A percentile compares a stretch with the other conserved stretches of the same genome.
phyloP scores from a whole-genome alignment of 1,139 yeast species.

The Lodderomyces parapsilosis region DNA sequence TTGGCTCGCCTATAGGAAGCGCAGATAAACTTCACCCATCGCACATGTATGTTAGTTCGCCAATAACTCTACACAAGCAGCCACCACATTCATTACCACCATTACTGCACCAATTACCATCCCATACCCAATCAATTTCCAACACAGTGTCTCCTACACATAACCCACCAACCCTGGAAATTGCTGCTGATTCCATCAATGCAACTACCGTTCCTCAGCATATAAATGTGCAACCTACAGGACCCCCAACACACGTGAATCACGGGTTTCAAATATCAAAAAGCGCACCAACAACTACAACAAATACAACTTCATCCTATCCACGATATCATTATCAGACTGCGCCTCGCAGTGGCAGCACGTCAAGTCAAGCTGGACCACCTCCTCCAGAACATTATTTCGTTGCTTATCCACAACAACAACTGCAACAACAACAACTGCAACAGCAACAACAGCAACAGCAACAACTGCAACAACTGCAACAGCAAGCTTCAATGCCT shows the following conservation, averaged over 20 bases:
- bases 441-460: background rate
- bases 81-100: slow-evolving; percentile 2
- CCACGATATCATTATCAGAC: background rate
- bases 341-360: background rate
- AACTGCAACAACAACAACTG: background rate
- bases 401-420: too few species aligned
- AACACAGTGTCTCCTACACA: background rate
- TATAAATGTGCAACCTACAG: background rate
- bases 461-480: background rate
- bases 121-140: background rate
- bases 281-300: slow-evolving; percentile 1
- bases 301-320: slow-evolving; percentile 1
- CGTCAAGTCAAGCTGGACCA: background rate
- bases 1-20: background rate
- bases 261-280: background rate
- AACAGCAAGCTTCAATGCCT: background rate
- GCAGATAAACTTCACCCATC: background rate
- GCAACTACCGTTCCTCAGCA: background rate
- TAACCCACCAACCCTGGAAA: background rate
- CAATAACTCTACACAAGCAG: background rate
- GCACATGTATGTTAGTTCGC: slow-evolving; percentile 1
- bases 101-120: background rate
- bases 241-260: background rate
- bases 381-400: too few species aligned
- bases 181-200: background rate